Evolutionary conservation across 192 early-diverging fungal genomes (phyloP).

Genomic region (Umbelopsis vinacea): DNA sequence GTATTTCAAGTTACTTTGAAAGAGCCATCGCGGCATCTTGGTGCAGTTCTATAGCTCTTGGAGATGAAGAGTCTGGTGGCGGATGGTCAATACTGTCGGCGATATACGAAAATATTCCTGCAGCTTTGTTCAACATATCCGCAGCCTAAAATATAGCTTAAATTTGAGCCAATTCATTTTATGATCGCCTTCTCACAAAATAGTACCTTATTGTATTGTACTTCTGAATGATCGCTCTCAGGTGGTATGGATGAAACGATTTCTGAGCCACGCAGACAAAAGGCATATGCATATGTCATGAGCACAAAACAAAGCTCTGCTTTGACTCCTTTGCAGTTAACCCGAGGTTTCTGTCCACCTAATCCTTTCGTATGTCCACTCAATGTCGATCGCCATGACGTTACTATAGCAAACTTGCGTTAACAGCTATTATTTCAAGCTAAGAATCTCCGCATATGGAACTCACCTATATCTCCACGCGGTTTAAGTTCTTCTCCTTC

Average conservation of each 20-base stretch:
- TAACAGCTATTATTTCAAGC: neutral
- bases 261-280: slow-evolving; percentile 42
- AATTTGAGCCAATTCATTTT: neutral
- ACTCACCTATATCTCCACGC: slow-evolving; percentile 37
- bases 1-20: slow-evolving; percentile 43
- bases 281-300: slow-evolving; percentile 58
- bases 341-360: slow-evolving; percentile 49
- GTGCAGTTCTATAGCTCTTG: slow-evolving; percentile 8
- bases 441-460: neutral
- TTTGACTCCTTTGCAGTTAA: slow-evolving; percentile 51
- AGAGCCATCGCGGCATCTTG: slow-evolving; percentile 32
- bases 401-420: slow-evolving; percentile 37
- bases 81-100: slow-evolving; percentile 37
- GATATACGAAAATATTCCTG: slow-evolving; percentile 57
- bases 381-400: slow-evolving; percentile 62
- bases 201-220: slow-evolving; percentile 24
- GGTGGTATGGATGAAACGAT: slow-evolving; percentile 12
- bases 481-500: slow-evolving; percentile 40
- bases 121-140: slow-evolving; percentile 54
- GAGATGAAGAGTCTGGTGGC: neutral
- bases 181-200: neutral
- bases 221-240: slow-evolving; percentile 13
- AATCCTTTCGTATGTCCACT: slow-evolving; percentile 49
- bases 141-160: slow-evolving; percentile 41
- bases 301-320: slow-evolving; percentile 62